Percentiles rank a stretch among this genome's conserved stretches.
These are phyloP conservation scores for Termitomyces heimii DNA, from an alignment of 768 basidiomycete species.

Conservation along the genomic window DNA sequence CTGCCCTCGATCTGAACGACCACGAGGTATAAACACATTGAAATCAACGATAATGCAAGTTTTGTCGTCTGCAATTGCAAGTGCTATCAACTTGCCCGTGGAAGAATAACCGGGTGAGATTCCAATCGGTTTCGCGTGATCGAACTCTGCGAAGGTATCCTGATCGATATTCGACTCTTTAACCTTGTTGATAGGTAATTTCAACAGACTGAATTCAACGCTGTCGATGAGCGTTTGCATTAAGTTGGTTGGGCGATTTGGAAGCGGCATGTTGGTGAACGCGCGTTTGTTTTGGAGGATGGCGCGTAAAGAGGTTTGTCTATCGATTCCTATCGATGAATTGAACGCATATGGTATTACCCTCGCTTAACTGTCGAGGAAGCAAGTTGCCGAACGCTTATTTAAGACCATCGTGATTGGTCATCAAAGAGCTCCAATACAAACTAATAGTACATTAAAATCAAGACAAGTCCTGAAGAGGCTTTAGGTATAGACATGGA, in stretches of 20 bases:
- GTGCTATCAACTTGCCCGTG: conserved; percentile 33
- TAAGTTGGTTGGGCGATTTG: conserved; percentile 9
- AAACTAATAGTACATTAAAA: no score
- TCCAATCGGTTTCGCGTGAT: conserved; percentile 36
- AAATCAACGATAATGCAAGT: conserved; percentile 32
- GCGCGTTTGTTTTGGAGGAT: background rate
- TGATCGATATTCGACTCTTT: conserved; percentile 19
- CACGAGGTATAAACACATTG: conserved; percentile 12
- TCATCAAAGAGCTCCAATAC: background rate
- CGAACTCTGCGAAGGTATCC: conserved; percentile 23
- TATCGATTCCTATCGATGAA: background rate
- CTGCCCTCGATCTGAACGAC: conserved; percentile 7
- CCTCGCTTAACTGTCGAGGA: background rate
- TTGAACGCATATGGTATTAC: background rate
- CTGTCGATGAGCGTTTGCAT: conserved; percentile 28
- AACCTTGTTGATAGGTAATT: conserved; percentile 18
- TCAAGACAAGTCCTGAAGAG: background rate
- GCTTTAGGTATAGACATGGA: conserved; percentile 3
- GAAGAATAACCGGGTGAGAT: conserved; percentile 44
- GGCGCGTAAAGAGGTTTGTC: background rate
- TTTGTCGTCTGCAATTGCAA: conserved; percentile 38
- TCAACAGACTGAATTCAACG: conserved; percentile 16
- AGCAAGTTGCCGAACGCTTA: background rate
- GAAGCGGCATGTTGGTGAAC: conserved; percentile 8
- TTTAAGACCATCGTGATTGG: background rate